Base-by-base conservation (phyloP, 352 stramenopile species). In the Globisporangium nagaii region DNA sequence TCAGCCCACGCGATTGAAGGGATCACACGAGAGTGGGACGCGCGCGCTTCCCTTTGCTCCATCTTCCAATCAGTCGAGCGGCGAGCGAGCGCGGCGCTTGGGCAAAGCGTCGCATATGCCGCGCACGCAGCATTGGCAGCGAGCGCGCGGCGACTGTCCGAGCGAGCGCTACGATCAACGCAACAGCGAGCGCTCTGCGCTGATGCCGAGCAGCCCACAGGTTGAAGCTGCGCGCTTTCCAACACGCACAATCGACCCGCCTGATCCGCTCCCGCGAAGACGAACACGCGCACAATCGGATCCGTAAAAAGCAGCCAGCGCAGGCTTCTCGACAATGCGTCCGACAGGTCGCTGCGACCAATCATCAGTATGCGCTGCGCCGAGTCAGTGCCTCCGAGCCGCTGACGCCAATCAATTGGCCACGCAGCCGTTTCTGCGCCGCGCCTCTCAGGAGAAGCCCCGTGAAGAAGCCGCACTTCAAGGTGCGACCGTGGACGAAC, bases 341-440 rank as follows among this genome's bases (percentile, higher is more conserved):
- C 31, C 5, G 47, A 8, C n/a, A 10, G 34, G 7, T 8, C 19
- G 34, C 27, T 9, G 17, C n/a, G 24, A 27, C 49, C 49, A 56
- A 56, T 56, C 34, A 56, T 9, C 27, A 17, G 11, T 24, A 25
- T 25, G 49, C 4, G 36, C 24, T 15, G n/a, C 36, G 13, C 49
- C 17, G 24, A 56, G 49, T 56, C 49, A 56, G 36, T 25, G 12
- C 24, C 7, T 22, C 35, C 37, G n/a, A n/a, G n/a, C n/a, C n/a
- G n/a, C n/a, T n/a, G n/a, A 46, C 34, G 15, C 49, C 49, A 56
- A 56, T 56, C 49, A 56, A 8, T 17, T 9, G 20, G 6, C 34
- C 9, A 27, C 20, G 11, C 7, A 20, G 36, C 36, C 11, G 49
- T 46, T 46, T 48, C 49, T 48, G 45, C 45, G 20, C 45, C 10